phyloP scores from a whole-genome alignment of 2,329 filamentous ascomycete species.

The Dothideomycetes sp. region DNA sequence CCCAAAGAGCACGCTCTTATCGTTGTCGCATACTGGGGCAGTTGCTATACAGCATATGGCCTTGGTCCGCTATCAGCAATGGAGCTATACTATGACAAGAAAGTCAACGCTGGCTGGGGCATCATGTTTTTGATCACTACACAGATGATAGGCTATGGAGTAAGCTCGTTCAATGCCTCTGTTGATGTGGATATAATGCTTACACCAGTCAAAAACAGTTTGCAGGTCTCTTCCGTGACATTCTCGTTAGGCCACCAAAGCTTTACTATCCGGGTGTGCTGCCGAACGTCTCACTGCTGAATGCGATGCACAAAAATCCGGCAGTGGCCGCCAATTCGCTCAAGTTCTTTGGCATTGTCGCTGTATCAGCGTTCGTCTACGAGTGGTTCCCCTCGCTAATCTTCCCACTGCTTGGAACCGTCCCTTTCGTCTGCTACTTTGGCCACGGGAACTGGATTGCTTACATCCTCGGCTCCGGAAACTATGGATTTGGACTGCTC shows the following conservation, averaged over 20 bases:
- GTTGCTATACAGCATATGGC: slow-evolving; percentile 31
- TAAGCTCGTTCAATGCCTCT: too few relatives aligned
- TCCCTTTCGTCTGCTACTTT: slow-evolving; percentile 81
- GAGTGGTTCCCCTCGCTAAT: slow-evolving; percentile 77
- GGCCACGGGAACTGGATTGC: slow-evolving; percentile 72
- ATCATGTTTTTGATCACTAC: slow-evolving; percentile 43
- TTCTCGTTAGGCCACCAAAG: too few relatives aligned
- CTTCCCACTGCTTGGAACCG: slow-evolving; percentile 76
- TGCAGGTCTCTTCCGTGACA: too few relatives aligned
- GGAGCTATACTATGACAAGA: slow-evolving; percentile 41
- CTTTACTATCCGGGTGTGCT: too few relatives aligned
- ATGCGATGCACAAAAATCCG: too few relatives aligned
- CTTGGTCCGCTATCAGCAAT: slow-evolving; percentile 24
- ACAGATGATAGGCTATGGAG: slow-evolving; percentile 44
- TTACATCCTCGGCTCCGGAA: slow-evolving; percentile 74
- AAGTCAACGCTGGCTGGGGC: slow-evolving; percentile 34
- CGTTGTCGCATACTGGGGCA: slow-evolving; percentile 53
- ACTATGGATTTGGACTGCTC: slow-evolving; percentile 68
- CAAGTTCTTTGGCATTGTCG: slow-evolving; percentile 41
- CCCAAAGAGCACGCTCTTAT: slow-evolving; percentile 52
- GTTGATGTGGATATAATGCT: too few relatives aligned
- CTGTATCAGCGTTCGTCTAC: slow-evolving; percentile 58
- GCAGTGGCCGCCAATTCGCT: slow-evolving; percentile 43
- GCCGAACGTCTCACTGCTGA: too few relatives aligned
- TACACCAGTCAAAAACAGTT: too few relatives aligned